Base-by-base conservation (phyloP, 2,329 filamentous ascomycete species). In the Colletotrichum sp. region DNA sequence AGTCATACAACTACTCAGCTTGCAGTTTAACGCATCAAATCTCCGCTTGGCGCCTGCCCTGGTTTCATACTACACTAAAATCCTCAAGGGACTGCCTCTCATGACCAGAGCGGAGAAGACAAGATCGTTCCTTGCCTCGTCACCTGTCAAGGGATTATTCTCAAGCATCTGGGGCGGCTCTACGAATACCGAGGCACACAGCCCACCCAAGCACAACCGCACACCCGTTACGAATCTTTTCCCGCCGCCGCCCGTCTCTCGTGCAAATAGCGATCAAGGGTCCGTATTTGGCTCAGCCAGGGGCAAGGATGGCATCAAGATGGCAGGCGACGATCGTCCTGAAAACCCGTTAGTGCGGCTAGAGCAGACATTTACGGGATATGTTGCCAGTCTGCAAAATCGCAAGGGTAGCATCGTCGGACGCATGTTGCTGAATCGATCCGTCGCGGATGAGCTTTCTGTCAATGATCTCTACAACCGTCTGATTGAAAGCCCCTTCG, bases 391-490 rank as follows among this genome's bases (percentile, higher is more conserved):
- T 49, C 87, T 98, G 36, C 95, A 97, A 81, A 93, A 94, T 52
- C 93, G 96, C 57, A 98, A 96, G 82, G 96, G 96, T 36, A 95
- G 96, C 80, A 95, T 98, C 74, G 91, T 98, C 21, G 96, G 95
- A 21, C 93, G 94, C 36, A 92, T 92, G 30, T 87, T 98, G 36
- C 90, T 96, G 66, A 93, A 92, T 78, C 91, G 96, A 65, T 86
- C 87, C 75, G 88, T 89, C 32, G 95, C 93, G 3, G 95, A 98
- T 81, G 94, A 96, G 81, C 89, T 96, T 8, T 88, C 91, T 2
- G 94, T 98, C 79, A 98, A 98, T 80, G 95, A 98, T 79, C 88
- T 98, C 3, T 98, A 98, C 85, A 98, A 98, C 82, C 91, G 93
- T 39, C 89, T 98, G 16, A 92, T 98, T 21, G 96, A 98, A 82